Evolutionary conservation across 1,284 basidiomycete species (phyloP), one percentile per base, ranked within the genome.

Genomic region (Chalciporus sp.): DNA sequence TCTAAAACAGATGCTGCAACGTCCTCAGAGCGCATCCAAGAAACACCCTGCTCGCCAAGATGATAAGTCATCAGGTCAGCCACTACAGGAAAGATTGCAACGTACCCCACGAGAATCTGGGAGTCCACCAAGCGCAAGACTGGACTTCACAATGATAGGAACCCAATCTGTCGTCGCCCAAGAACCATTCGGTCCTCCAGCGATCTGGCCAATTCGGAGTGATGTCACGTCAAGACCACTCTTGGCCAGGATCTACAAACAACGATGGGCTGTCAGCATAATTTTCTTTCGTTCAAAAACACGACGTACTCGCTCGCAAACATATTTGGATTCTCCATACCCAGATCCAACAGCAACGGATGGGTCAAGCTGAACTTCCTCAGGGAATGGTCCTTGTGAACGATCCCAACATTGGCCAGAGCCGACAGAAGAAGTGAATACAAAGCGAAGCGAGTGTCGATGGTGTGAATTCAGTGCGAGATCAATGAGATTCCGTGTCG

Each of bases 401-500:
- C 28, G 41, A 43, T 64, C 57, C 68, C 67, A 72, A 4, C 51
- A 53, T 26, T 61, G 59, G 4, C 61, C 60, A 9, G 63, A 58
- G 0, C 60, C 58, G 27, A 73, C 53, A 0, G 69, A 71, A 0
- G 70, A 73, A 0, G 66, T 68, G 48, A 72, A 75, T n/a, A 73
- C 29, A 39, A 72, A 67, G 8, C 23, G 23, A 6, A 23, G 23
- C 23, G 23, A 23, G 23, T 6, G 6, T 23, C 23, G 23, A 23
- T 23, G 23, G 23, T 23, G 23, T 23, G 23, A 23, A 23, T 23
- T 23, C 23, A 23, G 23, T 23, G 23, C 23, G 63, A 78, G 62
- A 33, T 76, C 69, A 20, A 76, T 62, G 11, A 78, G 63, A 43
- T 73, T 66, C 16, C 68, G 60, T 0, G 70, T 71, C 19, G 69